Evolutionary conservation across 2,329 filamentous ascomycete species (phyloP), one percentile per base, ranked within the genome.

Genomic region (Aspergillus quadricinctus): DNA sequence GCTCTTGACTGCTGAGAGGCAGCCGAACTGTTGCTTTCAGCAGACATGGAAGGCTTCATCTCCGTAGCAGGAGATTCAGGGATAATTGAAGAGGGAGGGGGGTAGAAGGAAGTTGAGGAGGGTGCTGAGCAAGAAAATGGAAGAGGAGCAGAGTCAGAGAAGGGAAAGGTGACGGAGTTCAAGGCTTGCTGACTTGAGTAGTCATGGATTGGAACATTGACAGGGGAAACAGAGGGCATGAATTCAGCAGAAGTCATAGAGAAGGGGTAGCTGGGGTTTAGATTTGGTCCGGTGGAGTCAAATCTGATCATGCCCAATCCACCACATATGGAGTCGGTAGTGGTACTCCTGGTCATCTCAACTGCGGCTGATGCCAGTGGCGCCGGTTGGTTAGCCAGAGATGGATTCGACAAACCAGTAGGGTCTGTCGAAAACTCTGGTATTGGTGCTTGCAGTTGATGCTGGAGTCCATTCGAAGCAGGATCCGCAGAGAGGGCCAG

Each of bases 11-110:
- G 68, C 57, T 66, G 73, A 49, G 77, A 78, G 53, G 68, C 66
- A 60, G 73, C 73, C 55, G 79, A 80, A 60, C 63, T 68, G 61
- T 74, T 71, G 67, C 79, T 80, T 60, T 76, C 75, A 53, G 68
- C 69, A 57, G 80, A 83, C 65, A 75, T 64, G 61, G 78, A 79
- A 67, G 75, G 75, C 67, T 75, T 75, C 79, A 83, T 81, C 68
- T 81, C 78, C 67, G 75, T 69, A 63, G 72, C 71, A 23, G 72
- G 69, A 70, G 72, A 76, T 65, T 71, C 65, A 61, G 71, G 62
- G 55, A 72, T 64, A 62, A 64, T 69, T 56, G 65, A 63, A 50
- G 68, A 62, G 9, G 56, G 48, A 54, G 64, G 64, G 25, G 57
- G 62, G 54, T 55, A 64, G 55, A 69, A 69, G 27, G 70, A 64